Conservation (phyloP, 2,329 filamentous ascomycete species). For the Hawksworthiomyces lignivorus region DNA sequence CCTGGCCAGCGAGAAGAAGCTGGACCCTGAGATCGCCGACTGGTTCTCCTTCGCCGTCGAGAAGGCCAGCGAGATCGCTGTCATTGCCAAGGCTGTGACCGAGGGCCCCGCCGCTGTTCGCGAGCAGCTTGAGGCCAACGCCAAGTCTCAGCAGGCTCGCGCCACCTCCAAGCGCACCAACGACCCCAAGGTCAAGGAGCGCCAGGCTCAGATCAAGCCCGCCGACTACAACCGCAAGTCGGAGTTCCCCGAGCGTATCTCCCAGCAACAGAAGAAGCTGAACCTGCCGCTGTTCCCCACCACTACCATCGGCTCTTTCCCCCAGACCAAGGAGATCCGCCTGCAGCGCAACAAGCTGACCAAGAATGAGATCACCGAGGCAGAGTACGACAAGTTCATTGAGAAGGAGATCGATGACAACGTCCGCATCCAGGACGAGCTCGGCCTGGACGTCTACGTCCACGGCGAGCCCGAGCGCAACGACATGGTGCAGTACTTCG, state of each 20-base stretch:
- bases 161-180: constrained; percentile 92
- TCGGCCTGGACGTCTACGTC: constrained; percentile 92
- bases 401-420: constrained; percentile 96
- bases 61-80: constrained; percentile 83
- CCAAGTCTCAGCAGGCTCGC: constrained; percentile 85
- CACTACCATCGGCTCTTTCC: constrained; percentile 98
- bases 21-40: constrained; percentile 84
- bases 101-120: constrained; percentile 82
- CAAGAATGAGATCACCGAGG: constrained; percentile 90
- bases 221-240: constrained; percentile 91
- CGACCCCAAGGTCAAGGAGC: constrained; percentile 93
- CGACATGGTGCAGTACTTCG: constrained; percentile 99
- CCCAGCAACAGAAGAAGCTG: constrained; percentile 84
- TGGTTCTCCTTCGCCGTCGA: constrained; percentile 98
- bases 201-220: constrained; percentile 77
- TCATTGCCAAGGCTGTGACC: constrained; percentile 95
- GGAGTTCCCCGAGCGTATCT: constrained; percentile 75
- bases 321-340: constrained; percentile 98
- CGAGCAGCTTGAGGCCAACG: constrained; percentile 90
- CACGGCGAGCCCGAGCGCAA: constrained; percentile 99
- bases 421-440: constrained; percentile 96
- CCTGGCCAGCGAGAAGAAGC: constrained; percentile 96
- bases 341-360: constrained; percentile 95
- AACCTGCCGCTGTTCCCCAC: constrained; percentile 96
- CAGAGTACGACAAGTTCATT: constrained; percentile 97